Base-by-base conservation (phyloP, 2,329 filamentous ascomycete genomes). In the Cladophialophora immunda region DNA sequence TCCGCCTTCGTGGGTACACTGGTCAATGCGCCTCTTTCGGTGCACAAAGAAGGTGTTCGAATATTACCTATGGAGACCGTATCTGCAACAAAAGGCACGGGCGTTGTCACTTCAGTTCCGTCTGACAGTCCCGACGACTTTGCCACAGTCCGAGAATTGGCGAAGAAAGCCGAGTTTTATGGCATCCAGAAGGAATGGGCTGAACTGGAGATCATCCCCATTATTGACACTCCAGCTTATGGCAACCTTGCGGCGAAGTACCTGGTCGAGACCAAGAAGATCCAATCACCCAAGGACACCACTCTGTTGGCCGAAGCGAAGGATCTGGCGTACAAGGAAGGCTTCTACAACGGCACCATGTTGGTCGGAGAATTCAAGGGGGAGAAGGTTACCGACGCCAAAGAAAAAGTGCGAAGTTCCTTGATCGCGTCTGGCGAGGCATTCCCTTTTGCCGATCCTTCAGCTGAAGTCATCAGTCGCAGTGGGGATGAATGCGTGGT, bases 101-200 rank as follows among this genome's bases (percentile, higher is more conserved):
- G 94, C 77, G 94, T 99, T 45, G 95, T 99, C 57, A 97, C 94
- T 1, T 98, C 88, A 47, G 95, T 99, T 15, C 95, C 95, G 22
- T 97, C 93, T 1, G 95, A 99, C 82, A 96, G 92, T 65, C 93
- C 95, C 1, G 95, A 99, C 76, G 95, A 99, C 77, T 99, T 90
- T 78, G 93, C 93, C 53, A 99, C 93, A 32, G 86, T 94, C 50
- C 86, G 87, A 54, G 95, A 99, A 70, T 86, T 99, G 67, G 88
- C 89, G 45, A 98, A 98, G 86, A 99, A 99, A 84, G 87, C 94
- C 0, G 94, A 97, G 7, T 98, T 92, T 83, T 97, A 99, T 79
- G 91, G 92, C 59, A 98, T 99, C 77, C 87, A 97, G 82, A 95
- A 96, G 81, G 93, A 97, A 78, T 99, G 95, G 95, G 93, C 92